phyloP scores from a whole-genome alignment of 306 rosid genomes.

The Gleditsia sinensis region DNA sequence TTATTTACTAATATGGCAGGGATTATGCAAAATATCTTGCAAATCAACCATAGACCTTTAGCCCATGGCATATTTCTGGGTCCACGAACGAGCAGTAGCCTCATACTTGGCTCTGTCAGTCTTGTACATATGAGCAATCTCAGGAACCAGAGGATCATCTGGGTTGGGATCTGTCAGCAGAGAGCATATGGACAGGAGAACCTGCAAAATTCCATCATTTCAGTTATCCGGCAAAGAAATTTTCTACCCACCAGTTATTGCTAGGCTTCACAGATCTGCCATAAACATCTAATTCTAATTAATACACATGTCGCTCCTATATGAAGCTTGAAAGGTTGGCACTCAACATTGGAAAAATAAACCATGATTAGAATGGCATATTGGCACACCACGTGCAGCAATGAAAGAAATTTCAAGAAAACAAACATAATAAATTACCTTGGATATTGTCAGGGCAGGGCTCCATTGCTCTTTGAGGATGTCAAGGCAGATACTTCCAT shows the following conservation, averaged over 20 bases:
- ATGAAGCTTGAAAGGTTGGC: background rate
- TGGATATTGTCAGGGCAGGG: conserved; percentile 62
- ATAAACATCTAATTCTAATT: background rate
- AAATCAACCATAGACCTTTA: conserved; percentile 25
- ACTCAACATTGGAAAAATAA: background rate
- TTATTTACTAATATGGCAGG: conserved; percentile 45
- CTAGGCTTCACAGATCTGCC: background rate
- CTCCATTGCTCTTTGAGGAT: conserved; percentile 67
- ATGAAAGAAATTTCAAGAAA: background rate
- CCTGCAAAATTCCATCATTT: conserved; percentile 44
- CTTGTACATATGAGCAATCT: conserved; percentile 66
- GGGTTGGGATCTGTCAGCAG: conserved; percentile 73
- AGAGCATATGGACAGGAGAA: conserved; percentile 64
- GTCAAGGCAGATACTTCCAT: conserved; percentile 63
- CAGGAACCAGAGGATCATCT: conserved; percentile 71
- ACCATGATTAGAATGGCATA: background rate
- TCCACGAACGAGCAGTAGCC: conserved; percentile 64
- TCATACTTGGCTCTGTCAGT: conserved; percentile 58
- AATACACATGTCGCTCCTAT: background rate
- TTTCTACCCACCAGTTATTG: background rate
- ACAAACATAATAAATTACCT: conserved; percentile 24
- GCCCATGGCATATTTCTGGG: conserved; percentile 72
- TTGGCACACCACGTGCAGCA: background rate
- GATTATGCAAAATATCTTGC: conserved; percentile 23
- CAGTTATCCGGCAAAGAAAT: background rate